Conservation (phyloP, 2,329 filamentous ascomycete genomes). For the Clonostachys solani region DNA sequence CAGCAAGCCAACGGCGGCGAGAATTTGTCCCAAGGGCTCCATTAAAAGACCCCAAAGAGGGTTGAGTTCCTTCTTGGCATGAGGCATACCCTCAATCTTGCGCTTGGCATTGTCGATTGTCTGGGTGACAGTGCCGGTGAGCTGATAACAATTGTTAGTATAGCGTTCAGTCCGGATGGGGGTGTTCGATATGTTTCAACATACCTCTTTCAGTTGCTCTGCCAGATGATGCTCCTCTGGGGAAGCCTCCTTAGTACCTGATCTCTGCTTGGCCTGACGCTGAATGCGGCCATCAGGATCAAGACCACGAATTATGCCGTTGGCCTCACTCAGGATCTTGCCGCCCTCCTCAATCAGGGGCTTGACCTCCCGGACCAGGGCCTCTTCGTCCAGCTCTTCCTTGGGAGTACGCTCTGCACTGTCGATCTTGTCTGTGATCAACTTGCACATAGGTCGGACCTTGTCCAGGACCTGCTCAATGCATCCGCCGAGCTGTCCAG, state of each 20-base stretch:
- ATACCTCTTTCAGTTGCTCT: slow-evolving; percentile 73
- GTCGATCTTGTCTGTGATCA: slow-evolving; percentile 83
- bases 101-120: slow-evolving; percentile 86
- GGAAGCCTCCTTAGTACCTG: slow-evolving; percentile 57
- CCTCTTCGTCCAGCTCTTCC: slow-evolving; percentile 86
- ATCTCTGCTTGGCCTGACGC: slow-evolving; percentile 78
- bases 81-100: slow-evolving; percentile 86
- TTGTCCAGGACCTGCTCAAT: slow-evolving; percentile 78
- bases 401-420: slow-evolving; percentile 74
- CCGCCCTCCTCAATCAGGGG: slow-evolving; percentile 85
- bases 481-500: slow-evolving; percentile 67
- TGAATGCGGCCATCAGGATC: slow-evolving; percentile 87
- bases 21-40: slow-evolving; percentile 88
- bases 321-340: slow-evolving; percentile 78
- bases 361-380: slow-evolving; percentile 80
- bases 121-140: slow-evolving; percentile 75
- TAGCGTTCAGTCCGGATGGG: slow-evolving; percentile 1
- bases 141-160: slow-evolving; percentile 24
- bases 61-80: slow-evolving; percentile 92
- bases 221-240: slow-evolving; percentile 83
- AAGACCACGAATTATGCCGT: slow-evolving; percentile 80
- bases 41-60: slow-evolving; percentile 79
- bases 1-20: slow-evolving; percentile 81
- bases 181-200: slow-evolving; percentile 4
- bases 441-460: slow-evolving; percentile 78